Base-by-base conservation (phyloP, 164 flowering plant genomes). In the Nymphaea colorata region DNA sequence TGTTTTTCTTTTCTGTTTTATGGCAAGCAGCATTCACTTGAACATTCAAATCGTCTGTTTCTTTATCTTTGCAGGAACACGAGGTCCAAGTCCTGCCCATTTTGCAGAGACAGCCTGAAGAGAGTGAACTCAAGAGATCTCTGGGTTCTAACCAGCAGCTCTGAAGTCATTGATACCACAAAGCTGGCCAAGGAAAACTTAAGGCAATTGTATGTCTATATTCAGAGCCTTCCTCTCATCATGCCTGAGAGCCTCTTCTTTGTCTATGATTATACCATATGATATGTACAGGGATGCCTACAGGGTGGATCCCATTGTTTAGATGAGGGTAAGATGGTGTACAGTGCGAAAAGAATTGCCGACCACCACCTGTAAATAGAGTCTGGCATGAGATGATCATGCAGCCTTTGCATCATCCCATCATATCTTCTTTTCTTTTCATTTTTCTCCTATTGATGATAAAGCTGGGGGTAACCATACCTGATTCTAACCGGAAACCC, bases 61-160 rank as follows among this genome's bases (percentile, higher is more conserved):
- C 1, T 10, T 43, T 69, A 66, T 41, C 53, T 64, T 73, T 60
- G 64, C 85, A 88, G 95, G 98, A 83, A 86, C 68, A 61, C 64
- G 15, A 70, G 92, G 57, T 91, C 97, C 15, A 78, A 80, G 70
- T 84, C 97, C 55, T 94, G 97, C 81, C 98, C 97, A 25, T 94
- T 89, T 73, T 91, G 96, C 67, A 86, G 96, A 41, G 86, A 82
- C 66, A 87, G 82, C 80, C 68, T 93, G 41, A 85, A 79, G 75
- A 78, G 83, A 73, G 85, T 89, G 8, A 73, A 70, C 62, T 82
- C 91, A 8, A 65, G 62, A 36, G 96, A 94, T 69, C 75, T 94
- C 53, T 94, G 97, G 96, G 86, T 88, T 75, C 83, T 88, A 18
- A 87, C 82, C 3, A 72, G 85, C 57, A 74, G 69, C 57, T 43